Conservation (phyloP, 164 flowering plant genomes). For the Vitis labrusca region DNA sequence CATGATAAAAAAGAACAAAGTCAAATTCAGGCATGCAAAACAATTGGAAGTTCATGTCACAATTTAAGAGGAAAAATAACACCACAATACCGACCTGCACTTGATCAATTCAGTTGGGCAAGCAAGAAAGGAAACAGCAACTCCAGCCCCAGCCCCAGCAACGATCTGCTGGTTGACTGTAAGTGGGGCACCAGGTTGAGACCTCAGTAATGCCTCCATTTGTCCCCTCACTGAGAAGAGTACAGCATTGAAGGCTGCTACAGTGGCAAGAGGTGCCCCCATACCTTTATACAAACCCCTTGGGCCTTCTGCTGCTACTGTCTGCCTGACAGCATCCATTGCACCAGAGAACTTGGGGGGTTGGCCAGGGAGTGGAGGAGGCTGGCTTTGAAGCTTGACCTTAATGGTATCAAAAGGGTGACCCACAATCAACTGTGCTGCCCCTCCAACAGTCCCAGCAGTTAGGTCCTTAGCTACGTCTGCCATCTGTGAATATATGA, state of each 20-base stretch:
- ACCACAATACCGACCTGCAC: slow-evolving; percentile 72
- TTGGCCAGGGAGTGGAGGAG: slow-evolving; percentile 86
- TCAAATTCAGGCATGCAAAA: no score
- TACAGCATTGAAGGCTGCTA: slow-evolving; percentile 94
- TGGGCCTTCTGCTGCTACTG: slow-evolving; percentile 83
- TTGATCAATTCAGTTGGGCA: slow-evolving; percentile 96
- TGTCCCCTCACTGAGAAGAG: slow-evolving; percentile 94
- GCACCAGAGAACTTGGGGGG: slow-evolving; percentile 79
- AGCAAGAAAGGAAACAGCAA: slow-evolving; percentile 91
- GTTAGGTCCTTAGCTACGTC: slow-evolving; percentile 91
- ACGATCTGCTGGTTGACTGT: slow-evolving; percentile 73
- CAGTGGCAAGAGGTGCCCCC: slow-evolving; percentile 99
- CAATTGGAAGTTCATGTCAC: neutral
- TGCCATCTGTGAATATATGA: slow-evolving; percentile 54
- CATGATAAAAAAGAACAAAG: no score
- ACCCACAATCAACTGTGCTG: slow-evolving; percentile 81
- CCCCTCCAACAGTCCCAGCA: slow-evolving; percentile 96
- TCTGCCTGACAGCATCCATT: slow-evolving; percentile 90
- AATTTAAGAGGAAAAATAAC: neutral
- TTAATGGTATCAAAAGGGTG: slow-evolving; percentile 99
- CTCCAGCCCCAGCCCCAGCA: slow-evolving; percentile 92
- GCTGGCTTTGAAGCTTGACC: slow-evolving; percentile 98
- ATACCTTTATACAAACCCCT: slow-evolving; percentile 91
- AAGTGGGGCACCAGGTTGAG: slow-evolving; percentile 78
- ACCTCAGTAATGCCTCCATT: slow-evolving; percentile 77